Conservation (phyloP, 371 early-diverging fungal genomes). For the Zopfochytrium polystomum region DNA sequence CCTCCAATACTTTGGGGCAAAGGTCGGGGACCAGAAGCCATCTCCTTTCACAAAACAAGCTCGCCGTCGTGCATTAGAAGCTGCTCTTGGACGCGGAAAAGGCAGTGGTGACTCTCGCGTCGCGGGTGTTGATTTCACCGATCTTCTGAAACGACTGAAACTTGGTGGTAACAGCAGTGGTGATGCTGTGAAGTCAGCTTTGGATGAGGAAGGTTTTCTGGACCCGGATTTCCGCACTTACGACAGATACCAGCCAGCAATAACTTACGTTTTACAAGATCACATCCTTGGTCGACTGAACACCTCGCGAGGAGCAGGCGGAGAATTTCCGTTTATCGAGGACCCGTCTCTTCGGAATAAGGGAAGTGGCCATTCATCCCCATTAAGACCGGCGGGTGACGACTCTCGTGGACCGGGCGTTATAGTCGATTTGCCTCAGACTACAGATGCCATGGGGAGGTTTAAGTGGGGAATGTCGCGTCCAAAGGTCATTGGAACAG, state of each 20-base stretch:
- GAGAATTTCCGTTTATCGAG: no score
- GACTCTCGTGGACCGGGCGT: no score
- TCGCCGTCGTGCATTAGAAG: neutral
- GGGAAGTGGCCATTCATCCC: no score
- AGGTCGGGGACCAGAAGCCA: neutral
- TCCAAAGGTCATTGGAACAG: slow-evolving; percentile 6
- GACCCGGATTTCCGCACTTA: neutral
- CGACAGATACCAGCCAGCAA: slow-evolving; percentile 19
- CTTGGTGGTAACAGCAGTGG: neutral
- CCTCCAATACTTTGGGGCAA: slow-evolving; percentile 15
- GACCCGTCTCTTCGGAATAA: no score
- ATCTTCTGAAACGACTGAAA: neutral
- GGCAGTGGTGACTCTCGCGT: neutral
- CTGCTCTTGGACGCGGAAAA: neutral
- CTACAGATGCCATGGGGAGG: neutral
- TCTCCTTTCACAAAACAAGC: neutral
- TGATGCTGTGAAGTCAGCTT: neutral
- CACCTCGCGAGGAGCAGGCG: no score
- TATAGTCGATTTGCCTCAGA: slow-evolving; percentile 10
- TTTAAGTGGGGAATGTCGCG: slow-evolving; percentile 15
- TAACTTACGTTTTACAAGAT: slow-evolving; percentile 16
- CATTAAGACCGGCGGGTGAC: no score
- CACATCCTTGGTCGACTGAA: slow-evolving; percentile 9
- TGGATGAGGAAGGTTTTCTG: neutral
- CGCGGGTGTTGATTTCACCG: neutral